A percentile compares a stretch with the other conserved stretches of the same genome.
Evolutionary conservation across 2,329 filamentous ascomycete genomes (phyloP).

Genomic region (Onygena corvina): DNA sequence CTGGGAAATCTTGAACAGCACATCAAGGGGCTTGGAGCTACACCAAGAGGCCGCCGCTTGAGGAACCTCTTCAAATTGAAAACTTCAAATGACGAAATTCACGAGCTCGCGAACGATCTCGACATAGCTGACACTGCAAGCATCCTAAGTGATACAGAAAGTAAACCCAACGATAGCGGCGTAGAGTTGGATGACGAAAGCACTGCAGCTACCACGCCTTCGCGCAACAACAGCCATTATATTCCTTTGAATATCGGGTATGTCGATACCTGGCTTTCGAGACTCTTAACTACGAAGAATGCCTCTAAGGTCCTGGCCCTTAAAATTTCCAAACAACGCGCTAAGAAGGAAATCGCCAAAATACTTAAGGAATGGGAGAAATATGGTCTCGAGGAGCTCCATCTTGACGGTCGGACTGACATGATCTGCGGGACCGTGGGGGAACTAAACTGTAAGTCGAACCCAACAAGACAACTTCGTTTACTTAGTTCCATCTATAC

Average conservation of each 20-base stretch:
- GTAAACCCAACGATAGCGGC: slow-evolving; percentile 7
- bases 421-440: slow-evolving; percentile 68
- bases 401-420: slow-evolving; percentile 65
- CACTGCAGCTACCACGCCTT: slow-evolving; percentile 12
- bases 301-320: slow-evolving; percentile 65
- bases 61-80: not conserved
- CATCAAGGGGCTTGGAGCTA: not conserved
- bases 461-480: not conserved
- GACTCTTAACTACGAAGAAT: slow-evolving; percentile 81
- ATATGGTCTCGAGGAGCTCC: slow-evolving; percentile 68
- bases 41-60: not conserved
- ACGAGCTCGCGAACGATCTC: slow-evolving; percentile 13
- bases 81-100: not conserved
- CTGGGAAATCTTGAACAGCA: not conserved
- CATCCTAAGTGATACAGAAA: slow-evolving; percentile 12
- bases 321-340: slow-evolving; percentile 56
- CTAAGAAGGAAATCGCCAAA: slow-evolving; percentile 62
- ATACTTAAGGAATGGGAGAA: slow-evolving; percentile 68
- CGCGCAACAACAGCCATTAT: slow-evolving; percentile 16
- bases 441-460: slow-evolving; percentile 60
- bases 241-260: slow-evolving; percentile 24
- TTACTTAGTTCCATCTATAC: too few relatives aligned
- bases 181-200: slow-evolving; percentile 7
- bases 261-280: slow-evolving; percentile 76
- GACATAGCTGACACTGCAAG: slow-evolving; percentile 15